These are phyloP conservation scores for Sugiyamaella pinicola DNA, from an alignment of 1,139 yeast genomes.

Conservation along the genomic window DNA sequence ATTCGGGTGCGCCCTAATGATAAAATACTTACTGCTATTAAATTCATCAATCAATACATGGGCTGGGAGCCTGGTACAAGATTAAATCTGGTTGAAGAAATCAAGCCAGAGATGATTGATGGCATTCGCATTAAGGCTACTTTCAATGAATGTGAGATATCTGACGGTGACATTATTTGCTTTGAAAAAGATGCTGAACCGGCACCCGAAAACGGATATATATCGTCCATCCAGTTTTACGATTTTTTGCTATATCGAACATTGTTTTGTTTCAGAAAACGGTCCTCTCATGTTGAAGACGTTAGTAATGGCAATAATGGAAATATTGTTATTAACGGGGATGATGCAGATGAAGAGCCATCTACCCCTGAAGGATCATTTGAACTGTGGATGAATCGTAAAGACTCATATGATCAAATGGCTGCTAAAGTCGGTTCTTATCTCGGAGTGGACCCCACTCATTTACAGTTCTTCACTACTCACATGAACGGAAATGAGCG, in stretches of 20 bases:
- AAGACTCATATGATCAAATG: constrained; percentile 59
- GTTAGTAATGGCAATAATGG: constrained; percentile 45
- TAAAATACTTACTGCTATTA: constrained; percentile 49
- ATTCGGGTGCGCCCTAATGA: constrained; percentile 57
- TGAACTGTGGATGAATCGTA: constrained; percentile 71
- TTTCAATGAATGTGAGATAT: constrained; percentile 65
- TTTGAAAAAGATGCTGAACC: constrained; percentile 48
- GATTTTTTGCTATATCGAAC: constrained; percentile 67
- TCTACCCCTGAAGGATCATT: constrained; percentile 40
- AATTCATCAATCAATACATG: constrained; percentile 50
- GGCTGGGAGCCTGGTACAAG: constrained; percentile 48
- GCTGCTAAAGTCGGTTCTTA: constrained; percentile 59
- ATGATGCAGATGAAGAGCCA: constrained; percentile 47
- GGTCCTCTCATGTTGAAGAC: constrained; percentile 32
- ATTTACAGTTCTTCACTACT: constrained; percentile 58
- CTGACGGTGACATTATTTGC: constrained; percentile 77
- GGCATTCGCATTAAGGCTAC: constrained; percentile 49
- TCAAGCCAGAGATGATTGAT: constrained; percentile 65
- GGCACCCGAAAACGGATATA: constrained; percentile 30
- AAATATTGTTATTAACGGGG: constrained; percentile 21
- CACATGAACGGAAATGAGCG: constrained; percentile 43
- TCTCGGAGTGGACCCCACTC: constrained; percentile 59
- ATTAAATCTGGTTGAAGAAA: constrained; percentile 66
- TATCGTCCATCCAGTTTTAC: constrained; percentile 56
- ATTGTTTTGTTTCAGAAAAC: constrained; percentile 61